Conservation (phyloP, 2,329 filamentous ascomycete genomes). For the Stagonosporopsis tanaceti region DNA sequence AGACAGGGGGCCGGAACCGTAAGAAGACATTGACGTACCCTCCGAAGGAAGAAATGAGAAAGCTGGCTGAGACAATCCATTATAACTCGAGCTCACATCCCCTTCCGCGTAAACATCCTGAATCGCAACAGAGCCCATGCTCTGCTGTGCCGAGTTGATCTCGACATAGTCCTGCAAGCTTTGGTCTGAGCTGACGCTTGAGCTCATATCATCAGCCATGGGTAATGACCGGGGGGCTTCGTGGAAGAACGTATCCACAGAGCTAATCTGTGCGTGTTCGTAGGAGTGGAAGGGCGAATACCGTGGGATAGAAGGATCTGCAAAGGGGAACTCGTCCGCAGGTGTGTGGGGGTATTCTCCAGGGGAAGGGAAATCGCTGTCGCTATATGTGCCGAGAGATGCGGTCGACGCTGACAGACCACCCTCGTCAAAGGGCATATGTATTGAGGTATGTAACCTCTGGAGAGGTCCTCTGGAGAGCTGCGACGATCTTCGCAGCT, state of each 20-base stretch:
- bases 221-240: slow-evolving; percentile 48
- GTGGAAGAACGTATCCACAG: slow-evolving; percentile 48
- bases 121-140: slow-evolving; percentile 47
- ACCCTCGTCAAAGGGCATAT: slow-evolving; percentile 52
- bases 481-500: slow-evolving; percentile 48
- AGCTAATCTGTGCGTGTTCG: slow-evolving; percentile 48
- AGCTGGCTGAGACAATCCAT: slow-evolving; percentile 47
- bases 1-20: slow-evolving; percentile 49
- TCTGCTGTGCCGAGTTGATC: slow-evolving; percentile 45
- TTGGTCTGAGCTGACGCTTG: slow-evolving; percentile 57
- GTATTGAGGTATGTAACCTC: slow-evolving; percentile 53
- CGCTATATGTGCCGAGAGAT: slow-evolving; percentile 57
- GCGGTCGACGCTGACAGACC: slow-evolving; percentile 55
- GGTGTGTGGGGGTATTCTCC: slow-evolving; percentile 58
- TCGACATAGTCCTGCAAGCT: slow-evolving; percentile 55
- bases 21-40: slow-evolving; percentile 53
- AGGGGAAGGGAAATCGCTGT: slow-evolving; percentile 58
- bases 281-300: slow-evolving; percentile 45
- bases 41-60: slow-evolving; percentile 52
- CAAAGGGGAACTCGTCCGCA: slow-evolving; percentile 53
- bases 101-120: slow-evolving; percentile 51
- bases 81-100: slow-evolving; percentile 50
- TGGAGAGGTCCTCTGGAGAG: slow-evolving; percentile 52
- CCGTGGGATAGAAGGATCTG: slow-evolving; percentile 50
- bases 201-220: slow-evolving; percentile 53